These are phyloP conservation scores for Sclerotinia spermophila DNA, from an alignment of 2,329 filamentous ascomycete genomes.

Conservation along the genomic window DNA sequence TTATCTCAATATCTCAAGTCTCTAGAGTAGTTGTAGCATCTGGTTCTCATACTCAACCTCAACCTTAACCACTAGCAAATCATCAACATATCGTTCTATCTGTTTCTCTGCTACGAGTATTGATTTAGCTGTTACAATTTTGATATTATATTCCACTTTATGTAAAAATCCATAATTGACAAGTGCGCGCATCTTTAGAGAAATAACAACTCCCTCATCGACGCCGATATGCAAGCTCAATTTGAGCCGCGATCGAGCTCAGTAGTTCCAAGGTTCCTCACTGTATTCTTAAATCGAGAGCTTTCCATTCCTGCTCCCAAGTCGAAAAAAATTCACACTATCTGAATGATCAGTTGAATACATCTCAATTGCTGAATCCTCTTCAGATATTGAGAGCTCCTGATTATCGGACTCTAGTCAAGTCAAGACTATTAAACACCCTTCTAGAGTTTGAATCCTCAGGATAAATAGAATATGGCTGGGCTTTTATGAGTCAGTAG, in stretches of 20 bases:
- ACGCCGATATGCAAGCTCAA: neutral
- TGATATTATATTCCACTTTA: neutral
- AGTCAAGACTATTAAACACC: neutral
- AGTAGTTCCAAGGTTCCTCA: neutral
- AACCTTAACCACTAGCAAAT: neutral
- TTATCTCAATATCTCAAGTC: neutral
- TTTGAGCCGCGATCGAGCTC: neutral
- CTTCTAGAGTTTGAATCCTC: fast-evolving
- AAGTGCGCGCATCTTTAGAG: neutral
- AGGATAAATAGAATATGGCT: fast-evolving
- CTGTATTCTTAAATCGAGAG: neutral
- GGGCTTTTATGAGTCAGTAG: fast-evolving
- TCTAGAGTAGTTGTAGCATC: too few species aligned
- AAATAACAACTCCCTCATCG: neutral
- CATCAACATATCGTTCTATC: neutral
- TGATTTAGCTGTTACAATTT: neutral
- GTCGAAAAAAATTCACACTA: neutral
- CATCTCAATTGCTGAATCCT: neutral
- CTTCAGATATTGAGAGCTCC: neutral
- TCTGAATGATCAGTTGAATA: neutral
- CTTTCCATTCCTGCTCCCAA: fast-evolving
- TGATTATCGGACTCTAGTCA: neutral
- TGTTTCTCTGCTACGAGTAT: neutral
- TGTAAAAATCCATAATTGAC: neutral
- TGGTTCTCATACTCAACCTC: neutral